Base-by-base conservation (phyloP, 139 green algal genomes). In the Nannochloris sp. region DNA sequence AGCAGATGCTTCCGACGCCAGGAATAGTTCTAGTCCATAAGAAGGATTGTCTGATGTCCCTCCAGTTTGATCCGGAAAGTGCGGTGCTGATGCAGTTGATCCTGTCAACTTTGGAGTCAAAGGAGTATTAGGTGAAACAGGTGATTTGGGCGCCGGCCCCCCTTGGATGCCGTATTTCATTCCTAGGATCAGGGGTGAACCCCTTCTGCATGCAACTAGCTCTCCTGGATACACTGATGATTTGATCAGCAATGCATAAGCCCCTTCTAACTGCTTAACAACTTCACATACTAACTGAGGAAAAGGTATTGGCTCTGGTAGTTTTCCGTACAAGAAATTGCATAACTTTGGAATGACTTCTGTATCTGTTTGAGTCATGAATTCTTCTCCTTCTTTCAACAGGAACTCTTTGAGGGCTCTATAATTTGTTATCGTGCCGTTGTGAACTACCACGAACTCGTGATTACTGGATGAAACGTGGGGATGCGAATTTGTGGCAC, bases 341-440 rank as follows among this genome's bases (percentile, higher is more conserved):
- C 82, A 86, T 17, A 97, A 86, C 76, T 97, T 97, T 37, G 87
- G 87, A 46, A 98, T 95, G 56, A 96, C 91, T 75, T 99, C 94
- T 12, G 94, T 99, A 79, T 99, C 94, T 40, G 94, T 99, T 12
- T 99, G 94, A 1, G 82, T 88, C 56, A 88, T 80, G 66, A 99
- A 99, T 3, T n/a, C 66, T 72, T 93, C 89, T 31, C 94, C 93
- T 20, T 97, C 75, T 66, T 88, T 29, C 59, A 91, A 79, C 77
- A 96, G 67, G 68, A 95, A 95, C 33, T 90, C 84, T 59, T 91
- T 91, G 1, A 96, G 79, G 20, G 88, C 75, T 55, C 85, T 77
- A 81, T 92, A 96, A 82, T 98, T 99, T 45, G 94, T 99, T 84
- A 99, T 97, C 78, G 97, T 99, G 53, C 93, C 93, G 68, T 99